Evolutionary conservation across 106 monocot species (phyloP), one percentile per base, ranked within the genome.

Genomic region (Dioscorea dumetorum): DNA sequence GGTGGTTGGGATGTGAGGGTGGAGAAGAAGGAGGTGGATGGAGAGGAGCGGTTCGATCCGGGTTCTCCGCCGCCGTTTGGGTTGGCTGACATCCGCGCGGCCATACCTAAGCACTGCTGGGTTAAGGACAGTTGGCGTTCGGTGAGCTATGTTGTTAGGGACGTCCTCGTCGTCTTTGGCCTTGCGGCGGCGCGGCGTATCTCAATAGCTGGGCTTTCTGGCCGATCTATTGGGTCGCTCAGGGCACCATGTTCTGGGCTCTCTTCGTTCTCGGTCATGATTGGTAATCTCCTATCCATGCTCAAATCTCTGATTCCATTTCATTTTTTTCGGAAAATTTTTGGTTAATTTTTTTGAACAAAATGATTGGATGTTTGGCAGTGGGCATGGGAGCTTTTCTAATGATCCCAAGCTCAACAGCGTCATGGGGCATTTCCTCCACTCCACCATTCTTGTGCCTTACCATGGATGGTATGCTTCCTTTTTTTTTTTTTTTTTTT

Each of bases 171-270:
- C 19, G 90, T 88, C 41, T 32, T 62, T 5, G 82, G 63, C 19
- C 75, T 94, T 12, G 74, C 74, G 28, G 76, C 60, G 10, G 74
- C 74, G 87, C 83, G 32, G 74, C 82, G 22, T 63, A 35, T 33
- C 18, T 84, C 21, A 63, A 83, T 59, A 63, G 48, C 19, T 82
- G 80, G 78, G 1, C 73, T 14, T 70, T 73, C 5, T 94, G 87
- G 90, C 81, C 87, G 4, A 56, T 87, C 41, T 94, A 94, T 49
- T 90, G 87, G 90, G 53, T 70, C 7, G 82, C 83, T 1, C 94
- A 94, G 75, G 94, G 94, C 5, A 94, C 94, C 76, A 90, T 90
- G 90, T 94, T 94, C 62, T 94, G 94, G 90, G 94, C 94, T 20
- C 68, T 94, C 64, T 94, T 94, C 69, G 90, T 90, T 22, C 87